Conservation (phyloP, 441 rosid species). For the Populus hybrid region DNA sequence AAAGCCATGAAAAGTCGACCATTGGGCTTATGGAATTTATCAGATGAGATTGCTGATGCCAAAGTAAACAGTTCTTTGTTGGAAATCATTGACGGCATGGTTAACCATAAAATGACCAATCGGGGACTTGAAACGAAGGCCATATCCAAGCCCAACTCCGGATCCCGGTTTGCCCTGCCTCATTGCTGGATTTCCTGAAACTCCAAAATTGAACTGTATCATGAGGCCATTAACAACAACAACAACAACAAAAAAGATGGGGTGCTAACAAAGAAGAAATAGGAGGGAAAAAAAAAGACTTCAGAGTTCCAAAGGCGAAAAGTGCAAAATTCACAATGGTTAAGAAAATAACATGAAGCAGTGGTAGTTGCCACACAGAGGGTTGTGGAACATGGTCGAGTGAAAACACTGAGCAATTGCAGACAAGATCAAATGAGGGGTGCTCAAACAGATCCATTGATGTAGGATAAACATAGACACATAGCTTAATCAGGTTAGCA, state of each 20-base stretch:
- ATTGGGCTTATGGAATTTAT: constrained; percentile 16
- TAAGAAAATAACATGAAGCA: not conserved
- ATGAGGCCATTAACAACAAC: not conserved
- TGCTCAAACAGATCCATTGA: not conserved
- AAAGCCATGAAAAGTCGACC: not conserved
- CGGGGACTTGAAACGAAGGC: constrained; percentile 77
- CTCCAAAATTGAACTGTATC: constrained; percentile 12
- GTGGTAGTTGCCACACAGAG: not conserved
- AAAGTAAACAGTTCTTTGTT: constrained; percentile 80
- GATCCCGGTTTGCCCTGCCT: constrained; percentile 90
- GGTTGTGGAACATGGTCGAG: not conserved
- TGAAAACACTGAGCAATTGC: not conserved
- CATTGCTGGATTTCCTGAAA: constrained; percentile 83
- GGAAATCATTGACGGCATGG: constrained; percentile 77
- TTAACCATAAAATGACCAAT: constrained; percentile 79
- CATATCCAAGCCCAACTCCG: constrained; percentile 82
- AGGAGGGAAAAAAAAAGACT: not conserved
- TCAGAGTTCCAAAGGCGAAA: not conserved
- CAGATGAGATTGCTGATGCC: constrained; percentile 78
- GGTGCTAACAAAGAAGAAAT: not conserved
- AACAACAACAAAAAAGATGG: too few relatives aligned
- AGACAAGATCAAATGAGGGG: not conserved
- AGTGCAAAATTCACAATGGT: not conserved
- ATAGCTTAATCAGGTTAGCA: not conserved
- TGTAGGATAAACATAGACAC: not conserved